Conservation (phyloP, 257 asterid species). For the Handroanthus guayacan region DNA sequence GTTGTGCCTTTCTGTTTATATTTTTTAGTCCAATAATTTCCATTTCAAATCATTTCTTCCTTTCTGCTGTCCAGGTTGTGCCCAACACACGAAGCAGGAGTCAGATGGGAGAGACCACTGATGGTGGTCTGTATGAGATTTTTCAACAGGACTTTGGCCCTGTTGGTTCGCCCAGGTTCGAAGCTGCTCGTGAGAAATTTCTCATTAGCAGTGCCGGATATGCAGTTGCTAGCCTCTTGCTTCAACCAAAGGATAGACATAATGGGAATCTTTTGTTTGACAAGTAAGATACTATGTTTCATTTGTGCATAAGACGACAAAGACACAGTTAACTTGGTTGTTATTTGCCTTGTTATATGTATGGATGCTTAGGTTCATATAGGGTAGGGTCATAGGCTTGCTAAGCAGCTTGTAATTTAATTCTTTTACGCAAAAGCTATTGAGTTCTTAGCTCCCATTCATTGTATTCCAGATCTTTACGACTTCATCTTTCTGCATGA, state of each 20-base stretch:
- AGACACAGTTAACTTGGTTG: constrained; percentile 8
- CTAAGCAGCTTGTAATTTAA: not conserved
- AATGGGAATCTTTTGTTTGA: constrained; percentile 98
- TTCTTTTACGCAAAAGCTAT: not conserved
- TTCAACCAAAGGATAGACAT: constrained; percentile 99
- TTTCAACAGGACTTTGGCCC: constrained; percentile 99
- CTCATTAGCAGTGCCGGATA: constrained; percentile 98
- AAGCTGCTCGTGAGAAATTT: constrained; percentile 97
- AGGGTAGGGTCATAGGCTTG: not conserved
- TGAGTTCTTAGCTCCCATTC: not conserved
- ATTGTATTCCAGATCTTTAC: not conserved
- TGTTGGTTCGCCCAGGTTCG: constrained; percentile 93
- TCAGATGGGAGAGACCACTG: constrained; percentile 99
- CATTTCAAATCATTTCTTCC: constrained; percentile 10
- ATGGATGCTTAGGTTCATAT: not conserved
- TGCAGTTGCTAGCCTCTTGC: constrained; percentile 99
- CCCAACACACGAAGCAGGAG: constrained; percentile 98
- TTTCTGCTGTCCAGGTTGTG: constrained; percentile 71
- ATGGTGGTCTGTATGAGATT: constrained; percentile 97
- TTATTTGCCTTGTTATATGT: constrained; percentile 1
- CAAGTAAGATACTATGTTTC: constrained; percentile 55
- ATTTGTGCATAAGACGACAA: not conserved
- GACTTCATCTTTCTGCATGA: not conserved
- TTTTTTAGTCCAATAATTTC: not conserved
- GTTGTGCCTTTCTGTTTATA: constrained; percentile 63